Conservation (phyloP, 495 filamentous ascomycete genomes). For the Aspergillus wentii region DNA sequence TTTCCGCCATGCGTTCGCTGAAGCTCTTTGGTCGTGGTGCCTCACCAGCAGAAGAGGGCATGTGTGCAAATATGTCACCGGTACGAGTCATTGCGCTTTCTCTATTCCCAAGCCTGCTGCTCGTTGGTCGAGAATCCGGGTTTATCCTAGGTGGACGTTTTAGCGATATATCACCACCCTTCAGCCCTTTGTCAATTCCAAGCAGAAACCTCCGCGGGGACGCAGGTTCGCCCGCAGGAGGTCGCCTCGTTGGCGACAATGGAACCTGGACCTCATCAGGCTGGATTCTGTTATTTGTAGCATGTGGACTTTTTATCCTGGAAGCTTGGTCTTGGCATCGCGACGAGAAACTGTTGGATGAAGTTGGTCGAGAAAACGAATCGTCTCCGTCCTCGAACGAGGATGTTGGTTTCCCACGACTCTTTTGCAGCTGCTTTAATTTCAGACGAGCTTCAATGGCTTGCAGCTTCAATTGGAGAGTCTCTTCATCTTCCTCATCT, state of each 20-base stretch:
- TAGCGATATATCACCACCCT: constrained; percentile 77
- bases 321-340: constrained; percentile 13
- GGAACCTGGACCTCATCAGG: constrained; percentile 65
- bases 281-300: constrained; percentile 8
- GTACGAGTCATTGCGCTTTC: constrained; percentile 20
- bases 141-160: constrained; percentile 58
- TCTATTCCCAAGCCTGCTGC: constrained; percentile 27
- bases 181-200: constrained; percentile 86
- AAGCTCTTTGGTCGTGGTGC: constrained; percentile 61
- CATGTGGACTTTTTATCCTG: constrained; percentile 20
- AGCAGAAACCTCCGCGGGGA: constrained; percentile 77
- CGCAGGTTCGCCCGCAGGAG: constrained; percentile 46
- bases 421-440: constrained; percentile 78
- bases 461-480: constrained; percentile 71
- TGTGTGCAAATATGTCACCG: constrained; percentile 22
- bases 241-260: constrained; percentile 64
- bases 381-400: constrained; percentile 23
- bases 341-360: constrained; percentile 19
- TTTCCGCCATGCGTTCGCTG: constrained; percentile 78
- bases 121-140: constrained; percentile 20
- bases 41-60: constrained; percentile 19
- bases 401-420: constrained; percentile 32
- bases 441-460: constrained; percentile 84
- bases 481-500: constrained; percentile 84
- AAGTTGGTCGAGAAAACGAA: constrained; percentile 14